Conservation (phyloP, 495 filamentous ascomycete genomes). For the Lentithecium fluviatile region DNA sequence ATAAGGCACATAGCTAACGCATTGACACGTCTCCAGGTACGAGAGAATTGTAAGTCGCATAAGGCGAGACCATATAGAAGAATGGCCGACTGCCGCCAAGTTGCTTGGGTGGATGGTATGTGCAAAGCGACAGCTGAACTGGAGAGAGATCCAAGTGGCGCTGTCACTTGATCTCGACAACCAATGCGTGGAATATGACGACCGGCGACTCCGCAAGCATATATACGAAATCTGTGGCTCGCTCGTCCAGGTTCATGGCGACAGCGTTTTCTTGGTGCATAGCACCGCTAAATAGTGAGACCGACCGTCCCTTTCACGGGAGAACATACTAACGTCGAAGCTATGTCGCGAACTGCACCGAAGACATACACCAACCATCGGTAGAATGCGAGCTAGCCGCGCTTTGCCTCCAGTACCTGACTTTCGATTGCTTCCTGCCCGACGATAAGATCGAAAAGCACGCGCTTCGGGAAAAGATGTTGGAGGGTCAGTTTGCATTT, state of each 20-base stretch:
- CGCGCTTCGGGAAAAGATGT: conserved; percentile 22
- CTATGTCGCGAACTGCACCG: conserved; percentile 30
- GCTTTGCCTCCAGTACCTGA: conserved; percentile 45
- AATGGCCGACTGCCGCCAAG: conserved; percentile 40
- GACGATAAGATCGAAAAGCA: conserved; percentile 24
- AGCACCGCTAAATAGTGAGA: conserved; percentile 47
- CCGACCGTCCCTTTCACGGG: not conserved
- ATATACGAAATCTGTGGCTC: conserved; percentile 49
- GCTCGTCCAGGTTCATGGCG: conserved; percentile 35
- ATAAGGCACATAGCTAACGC: not conserved
- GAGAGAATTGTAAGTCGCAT: conserved; percentile 45
- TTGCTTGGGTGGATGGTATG: conserved; percentile 51
- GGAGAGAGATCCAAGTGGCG: conserved; percentile 51
- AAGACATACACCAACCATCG: conserved; percentile 33
- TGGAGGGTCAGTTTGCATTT: conserved; percentile 40
- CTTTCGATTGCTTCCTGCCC: conserved; percentile 38
- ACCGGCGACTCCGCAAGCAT: conserved; percentile 35
- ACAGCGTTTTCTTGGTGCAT: conserved; percentile 43
- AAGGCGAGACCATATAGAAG: conserved; percentile 21
- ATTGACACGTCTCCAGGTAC: conserved; percentile 40
- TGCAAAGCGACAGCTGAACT: conserved; percentile 48
- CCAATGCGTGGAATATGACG: conserved; percentile 19
- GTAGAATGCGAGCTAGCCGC: conserved; percentile 44
- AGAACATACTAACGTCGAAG: conserved; percentile 16
- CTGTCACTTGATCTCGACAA: conserved; percentile 21